Percentiles rank a stretch among this genome's conserved stretches.
These are phyloP conservation scores for Aspergillus baeticus DNA, from an alignment of 495 filamentous ascomycete genomes.

Conservation along the genomic window DNA sequence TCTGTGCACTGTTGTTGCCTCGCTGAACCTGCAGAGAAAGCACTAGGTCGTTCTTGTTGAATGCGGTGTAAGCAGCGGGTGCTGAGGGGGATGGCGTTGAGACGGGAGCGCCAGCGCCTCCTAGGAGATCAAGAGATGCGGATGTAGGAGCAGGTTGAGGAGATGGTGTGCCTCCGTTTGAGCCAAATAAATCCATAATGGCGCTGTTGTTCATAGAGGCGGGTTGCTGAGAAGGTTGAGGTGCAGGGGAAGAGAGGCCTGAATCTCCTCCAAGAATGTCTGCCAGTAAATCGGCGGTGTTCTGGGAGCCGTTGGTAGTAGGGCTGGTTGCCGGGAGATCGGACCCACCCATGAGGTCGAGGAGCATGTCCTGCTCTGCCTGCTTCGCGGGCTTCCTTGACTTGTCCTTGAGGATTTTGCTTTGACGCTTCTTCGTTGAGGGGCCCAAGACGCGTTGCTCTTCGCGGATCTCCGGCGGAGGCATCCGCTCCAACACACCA, in stretches of 20 bases:
- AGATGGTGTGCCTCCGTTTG: constrained; percentile 41
- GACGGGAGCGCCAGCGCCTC: constrained; percentile 41
- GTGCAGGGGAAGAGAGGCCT: constrained; percentile 52
- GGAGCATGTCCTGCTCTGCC: constrained; percentile 84
- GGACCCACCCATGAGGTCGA: constrained; percentile 90
- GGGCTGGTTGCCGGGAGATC: constrained; percentile 52
- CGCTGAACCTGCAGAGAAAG: constrained; percentile 82
- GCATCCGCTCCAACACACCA: constrained; percentile 96
- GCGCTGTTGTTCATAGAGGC: constrained; percentile 59
- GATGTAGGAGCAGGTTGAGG: constrained; percentile 34
- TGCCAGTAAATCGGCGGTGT: constrained; percentile 82
- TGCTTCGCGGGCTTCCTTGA: constrained; percentile 71
- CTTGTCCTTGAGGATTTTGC: constrained; percentile 68
- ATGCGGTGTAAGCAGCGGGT: constrained; percentile 61
- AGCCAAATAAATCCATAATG: constrained; percentile 82
- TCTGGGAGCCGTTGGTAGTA: constrained; percentile 63
- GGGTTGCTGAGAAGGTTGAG: constrained; percentile 47
- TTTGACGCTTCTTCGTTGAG: constrained; percentile 73
- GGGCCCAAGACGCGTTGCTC: constrained; percentile 88
- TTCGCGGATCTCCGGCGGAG: constrained; percentile 92
- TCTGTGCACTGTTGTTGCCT: constrained; percentile 67
- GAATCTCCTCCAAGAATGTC: constrained; percentile 67
- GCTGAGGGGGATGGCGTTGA: constrained; percentile 41
- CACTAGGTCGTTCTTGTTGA: constrained; percentile 79
- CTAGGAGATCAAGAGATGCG: constrained; percentile 50